phyloP scores from a whole-genome alignment of 108 stramenopile genomes.

The Phaeodactylum tricornutum region DNA sequence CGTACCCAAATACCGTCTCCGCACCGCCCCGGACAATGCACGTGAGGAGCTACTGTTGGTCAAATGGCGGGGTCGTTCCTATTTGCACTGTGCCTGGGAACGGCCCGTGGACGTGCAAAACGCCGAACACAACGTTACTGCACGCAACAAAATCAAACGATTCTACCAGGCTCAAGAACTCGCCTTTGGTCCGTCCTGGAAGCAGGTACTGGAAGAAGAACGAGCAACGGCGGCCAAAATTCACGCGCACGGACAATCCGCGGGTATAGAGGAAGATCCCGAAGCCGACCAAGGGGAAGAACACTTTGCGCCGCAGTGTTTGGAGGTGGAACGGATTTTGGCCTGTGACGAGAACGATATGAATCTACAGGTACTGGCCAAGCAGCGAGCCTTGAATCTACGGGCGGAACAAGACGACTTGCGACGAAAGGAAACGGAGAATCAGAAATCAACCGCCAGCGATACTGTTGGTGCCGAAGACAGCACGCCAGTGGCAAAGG shows the following conservation, averaged over 20 bases:
- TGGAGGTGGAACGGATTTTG: slow-evolving; percentile 71
- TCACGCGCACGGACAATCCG: slow-evolving; percentile 24
- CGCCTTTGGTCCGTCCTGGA: slow-evolving; percentile 60
- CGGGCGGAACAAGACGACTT: slow-evolving; percentile 34
- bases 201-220: slow-evolving; percentile 49
- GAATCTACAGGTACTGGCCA: slow-evolving; percentile 64
- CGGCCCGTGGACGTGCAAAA: slow-evolving; percentile 57
- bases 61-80: slow-evolving; percentile 78
- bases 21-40: neutral
- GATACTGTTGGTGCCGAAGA: neutral
- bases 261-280: neutral
- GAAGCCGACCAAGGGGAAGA: slow-evolving; percentile 36
- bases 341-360: slow-evolving; percentile 79
- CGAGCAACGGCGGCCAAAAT: slow-evolving; percentile 24
- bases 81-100: slow-evolving; percentile 79
- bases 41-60: slow-evolving; percentile 68
- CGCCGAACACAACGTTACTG: slow-evolving; percentile 50
- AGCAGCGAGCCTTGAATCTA: slow-evolving; percentile 63
- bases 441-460: neutral
- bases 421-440: slow-evolving; percentile 10
- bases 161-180: slow-evolving; percentile 55
- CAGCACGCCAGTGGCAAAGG: neutral
- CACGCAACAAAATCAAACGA: slow-evolving; percentile 64
- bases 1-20: slow-evolving; percentile 3
- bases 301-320: slow-evolving; percentile 47